These are phyloP conservation scores for Xanthoparmelia taractica DNA, from an alignment of 495 filamentous ascomycete genomes.

Conservation along the genomic window DNA sequence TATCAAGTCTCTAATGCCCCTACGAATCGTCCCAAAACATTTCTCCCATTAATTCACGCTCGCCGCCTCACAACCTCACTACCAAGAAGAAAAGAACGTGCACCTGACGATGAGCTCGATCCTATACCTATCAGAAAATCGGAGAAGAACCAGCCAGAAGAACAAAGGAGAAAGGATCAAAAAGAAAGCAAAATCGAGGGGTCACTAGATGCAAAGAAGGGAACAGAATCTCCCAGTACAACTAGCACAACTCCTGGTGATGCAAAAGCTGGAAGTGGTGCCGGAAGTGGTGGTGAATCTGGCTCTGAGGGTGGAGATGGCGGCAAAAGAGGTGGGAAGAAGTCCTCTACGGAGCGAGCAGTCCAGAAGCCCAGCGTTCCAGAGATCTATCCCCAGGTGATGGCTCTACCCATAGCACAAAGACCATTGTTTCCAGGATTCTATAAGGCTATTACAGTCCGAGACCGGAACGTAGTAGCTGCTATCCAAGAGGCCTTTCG, in stretches of 20 bases:
- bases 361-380: conserved; percentile 82
- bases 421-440: conserved; percentile 94
- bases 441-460: conserved; percentile 96
- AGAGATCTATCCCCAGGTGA: conserved; percentile 94
- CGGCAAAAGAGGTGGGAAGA: conserved; percentile 53
- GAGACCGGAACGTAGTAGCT: conserved; percentile 75
- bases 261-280: conserved; percentile 31
- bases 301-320: conserved; percentile 45
- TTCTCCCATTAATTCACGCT: conserved; percentile 19
- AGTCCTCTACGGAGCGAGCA: conserved; percentile 57
- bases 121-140: conserved; percentile 37
- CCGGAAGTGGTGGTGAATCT: conserved; percentile 42
- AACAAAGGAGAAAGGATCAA: conserved; percentile 30
- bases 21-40: conserved; percentile 32
- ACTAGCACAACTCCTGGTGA: conserved; percentile 20
- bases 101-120: conserved; percentile 29
- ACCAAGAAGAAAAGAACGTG: conserved; percentile 24
- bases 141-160: conserved; percentile 29
- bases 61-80: conserved; percentile 23
- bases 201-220: conserved; percentile 36
- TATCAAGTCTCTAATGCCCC: conserved; percentile 18
- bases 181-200: conserved; percentile 35
- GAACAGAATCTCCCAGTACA: conserved; percentile 22
- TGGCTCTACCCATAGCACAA: conserved; percentile 97
- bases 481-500: conserved; percentile 96